These are phyloP conservation scores for Pelargonium nanum DNA, from an alignment of 345 rosid species.

Conservation along the genomic window DNA sequence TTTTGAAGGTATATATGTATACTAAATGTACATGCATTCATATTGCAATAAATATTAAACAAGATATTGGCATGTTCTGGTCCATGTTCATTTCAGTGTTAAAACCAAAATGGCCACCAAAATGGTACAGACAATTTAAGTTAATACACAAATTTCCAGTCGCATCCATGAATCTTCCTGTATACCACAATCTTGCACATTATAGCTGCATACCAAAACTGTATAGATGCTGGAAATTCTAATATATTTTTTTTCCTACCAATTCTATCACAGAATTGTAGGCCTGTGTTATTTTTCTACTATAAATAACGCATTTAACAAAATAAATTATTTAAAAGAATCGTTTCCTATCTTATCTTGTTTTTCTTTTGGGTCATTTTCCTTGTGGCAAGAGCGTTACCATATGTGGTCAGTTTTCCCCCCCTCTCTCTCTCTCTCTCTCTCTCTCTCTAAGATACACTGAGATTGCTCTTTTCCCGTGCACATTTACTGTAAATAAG, in stretches of 20 bases:
- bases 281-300: too few species aligned
- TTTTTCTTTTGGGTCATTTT: not conserved
- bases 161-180: not conserved
- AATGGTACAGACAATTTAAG: not conserved
- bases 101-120: not conserved
- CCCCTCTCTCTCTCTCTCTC: too few species aligned
- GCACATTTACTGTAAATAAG: too few species aligned
- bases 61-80: not conserved
- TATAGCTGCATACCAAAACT: not conserved
- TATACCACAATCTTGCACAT: not conserved
- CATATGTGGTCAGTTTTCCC: too few species aligned
- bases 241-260: not conserved
- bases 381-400: too few species aligned
- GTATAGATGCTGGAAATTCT: not conserved
- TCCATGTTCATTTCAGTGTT: not conserved
- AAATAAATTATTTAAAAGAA: not conserved
- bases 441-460: too few species aligned
- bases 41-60: not conserved
- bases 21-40: too few species aligned
- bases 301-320: not conserved
- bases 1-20: too few species aligned
- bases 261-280: not conserved
- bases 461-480: too few species aligned
- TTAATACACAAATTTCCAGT: not conserved
- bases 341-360: not conserved